Conservation (phyloP, 768 basidiomycete genomes). For the Kwoniella dendrophila region DNA sequence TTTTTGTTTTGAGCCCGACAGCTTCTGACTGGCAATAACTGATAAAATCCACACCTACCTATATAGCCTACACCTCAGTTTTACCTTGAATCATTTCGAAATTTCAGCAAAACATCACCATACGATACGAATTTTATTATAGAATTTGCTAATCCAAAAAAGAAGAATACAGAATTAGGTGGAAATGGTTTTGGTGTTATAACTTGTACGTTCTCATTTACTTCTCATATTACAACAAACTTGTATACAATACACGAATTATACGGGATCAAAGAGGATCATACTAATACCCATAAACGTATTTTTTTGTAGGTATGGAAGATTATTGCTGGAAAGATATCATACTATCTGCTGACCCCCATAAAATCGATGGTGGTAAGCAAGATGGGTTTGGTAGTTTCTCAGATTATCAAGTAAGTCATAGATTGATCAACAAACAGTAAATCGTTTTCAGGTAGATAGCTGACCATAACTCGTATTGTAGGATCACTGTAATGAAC, state of each 20-base stretch:
- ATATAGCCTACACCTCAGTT: conserved; percentile 1
- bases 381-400: conserved; percentile 39
- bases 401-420: conserved; percentile 37
- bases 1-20: no score
- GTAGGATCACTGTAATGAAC: conserved; percentile 39
- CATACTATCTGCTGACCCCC: conserved; percentile 37
- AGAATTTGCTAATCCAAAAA: conserved; percentile 29
- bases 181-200: conserved; percentile 45
- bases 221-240: background rate
- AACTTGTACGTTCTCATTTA: conserved; percentile 35
- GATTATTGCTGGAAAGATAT: conserved; percentile 48
- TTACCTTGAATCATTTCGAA: conserved; percentile 7
- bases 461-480: no score
- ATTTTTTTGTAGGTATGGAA: conserved; percentile 38
- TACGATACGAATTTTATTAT: conserved; percentile 37
- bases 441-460: no score
- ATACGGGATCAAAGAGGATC: no score
- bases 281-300: no score
- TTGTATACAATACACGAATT: no score
- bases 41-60: no score
- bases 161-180: conserved; percentile 17
- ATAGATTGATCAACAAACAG: background rate
- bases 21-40: no score
- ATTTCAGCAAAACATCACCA: conserved; percentile 6
- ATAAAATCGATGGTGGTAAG: conserved; percentile 30